Evolutionary conservation across 495 filamentous ascomycete genomes (phyloP).

Genomic region (Neurospora africana): DNA sequence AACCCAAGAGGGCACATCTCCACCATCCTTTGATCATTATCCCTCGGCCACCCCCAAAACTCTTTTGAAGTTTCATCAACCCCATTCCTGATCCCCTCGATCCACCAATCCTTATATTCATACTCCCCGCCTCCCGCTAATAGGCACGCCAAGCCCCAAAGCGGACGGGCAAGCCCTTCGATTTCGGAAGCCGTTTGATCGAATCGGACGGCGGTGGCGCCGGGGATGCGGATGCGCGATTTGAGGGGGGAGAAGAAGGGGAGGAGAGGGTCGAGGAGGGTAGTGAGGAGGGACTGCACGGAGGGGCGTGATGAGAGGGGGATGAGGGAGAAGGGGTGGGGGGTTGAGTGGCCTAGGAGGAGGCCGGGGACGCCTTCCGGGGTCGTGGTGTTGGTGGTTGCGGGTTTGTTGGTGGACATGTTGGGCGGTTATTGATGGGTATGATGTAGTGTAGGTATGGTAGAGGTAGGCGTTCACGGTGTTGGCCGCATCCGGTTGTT

Average conservation of each 20-base stretch:
- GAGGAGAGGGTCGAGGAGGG: constrained; percentile 52
- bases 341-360: constrained; percentile 37
- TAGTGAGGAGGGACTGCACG: constrained; percentile 46
- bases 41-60: constrained; percentile 64
- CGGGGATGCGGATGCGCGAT: constrained; percentile 47
- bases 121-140: constrained; percentile 57
- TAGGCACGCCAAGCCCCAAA: constrained; percentile 63
- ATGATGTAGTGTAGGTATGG: not conserved
- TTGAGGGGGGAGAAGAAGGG: constrained; percentile 52
- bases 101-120: constrained; percentile 49
- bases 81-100: constrained; percentile 55
- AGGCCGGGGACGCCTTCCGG: constrained; percentile 18
- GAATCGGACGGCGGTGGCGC: constrained; percentile 57
- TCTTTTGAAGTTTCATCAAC: constrained; percentile 43
- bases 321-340: constrained; percentile 41
- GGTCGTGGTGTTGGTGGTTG: not conserved
- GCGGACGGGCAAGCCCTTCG: constrained; percentile 62
- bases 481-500: not conserved
- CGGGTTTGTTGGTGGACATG: not conserved
- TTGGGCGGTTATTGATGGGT: not conserved
- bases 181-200: constrained; percentile 69
- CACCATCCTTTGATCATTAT: constrained; percentile 74
- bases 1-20: constrained; percentile 68
- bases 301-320: constrained; percentile 37
- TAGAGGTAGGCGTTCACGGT: not conserved